phyloP scores from a whole-genome alignment of 1,284 basidiomycete species.

The Cutaneotrichosporon cyanovorans region DNA sequence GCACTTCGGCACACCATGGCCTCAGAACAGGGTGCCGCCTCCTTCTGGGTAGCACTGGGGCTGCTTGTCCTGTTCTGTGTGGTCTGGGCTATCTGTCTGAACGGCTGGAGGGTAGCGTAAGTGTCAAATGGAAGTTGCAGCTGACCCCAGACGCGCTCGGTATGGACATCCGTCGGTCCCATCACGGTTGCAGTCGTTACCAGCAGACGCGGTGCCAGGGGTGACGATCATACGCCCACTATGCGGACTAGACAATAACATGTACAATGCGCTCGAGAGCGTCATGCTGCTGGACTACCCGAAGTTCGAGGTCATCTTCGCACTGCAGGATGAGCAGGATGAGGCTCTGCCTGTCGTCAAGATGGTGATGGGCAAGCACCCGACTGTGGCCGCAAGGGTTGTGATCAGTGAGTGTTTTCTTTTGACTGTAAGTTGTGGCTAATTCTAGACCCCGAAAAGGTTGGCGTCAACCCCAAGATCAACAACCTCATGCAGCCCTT shows the following conservation, averaged over 20 bases:
- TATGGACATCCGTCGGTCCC: slow-evolving; percentile 58
- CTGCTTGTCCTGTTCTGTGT: slow-evolving; percentile 53
- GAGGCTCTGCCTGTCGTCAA: slow-evolving; percentile 71
- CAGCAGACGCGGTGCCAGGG: slow-evolving; percentile 59
- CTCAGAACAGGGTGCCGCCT: neutral
- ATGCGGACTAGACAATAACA: slow-evolving; percentile 83
- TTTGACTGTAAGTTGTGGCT: neutral
- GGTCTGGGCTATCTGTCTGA: slow-evolving; percentile 65
- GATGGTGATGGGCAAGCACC: slow-evolving; percentile 64
- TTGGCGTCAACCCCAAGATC: slow-evolving; percentile 95
- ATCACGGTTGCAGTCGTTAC: slow-evolving; percentile 56
- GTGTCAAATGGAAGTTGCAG: slow-evolving; percentile 40
- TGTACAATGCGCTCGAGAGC: slow-evolving; percentile 87
- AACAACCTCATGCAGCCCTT: slow-evolving; percentile 90
- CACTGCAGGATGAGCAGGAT: slow-evolving; percentile 71
- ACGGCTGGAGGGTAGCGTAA: slow-evolving; percentile 73
- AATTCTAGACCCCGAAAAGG: slow-evolving; percentile 42
- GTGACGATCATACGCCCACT: slow-evolving; percentile 86
- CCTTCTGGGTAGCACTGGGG: slow-evolving; percentile 5
- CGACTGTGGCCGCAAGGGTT: slow-evolving; percentile 60
- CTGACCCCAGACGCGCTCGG: slow-evolving; percentile 55
- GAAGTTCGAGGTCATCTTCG: slow-evolving; percentile 79
- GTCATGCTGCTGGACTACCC: slow-evolving; percentile 82
- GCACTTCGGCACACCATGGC: neutral
- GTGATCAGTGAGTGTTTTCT: slow-evolving; percentile 71